A percentile compares a stretch with the other conserved stretches of the same genome.
These are phyloP conservation scores for Xeromyces bisporus DNA, from an alignment of 495 filamentous ascomycete genomes.

Conservation along the genomic window DNA sequence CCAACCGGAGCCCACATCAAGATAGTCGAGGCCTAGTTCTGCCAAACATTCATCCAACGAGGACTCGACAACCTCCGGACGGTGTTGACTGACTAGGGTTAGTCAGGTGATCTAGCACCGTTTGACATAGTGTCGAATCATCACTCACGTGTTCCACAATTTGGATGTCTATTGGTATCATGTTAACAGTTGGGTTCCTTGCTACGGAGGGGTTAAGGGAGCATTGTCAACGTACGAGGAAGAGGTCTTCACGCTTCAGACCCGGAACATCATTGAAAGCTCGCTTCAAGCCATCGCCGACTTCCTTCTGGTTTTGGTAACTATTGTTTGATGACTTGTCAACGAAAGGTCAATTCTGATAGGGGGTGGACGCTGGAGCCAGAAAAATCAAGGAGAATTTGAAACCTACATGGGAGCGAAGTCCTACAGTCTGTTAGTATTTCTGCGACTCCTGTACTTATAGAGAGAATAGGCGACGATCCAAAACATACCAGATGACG, in stretches of 20 bases:
- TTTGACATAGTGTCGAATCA: no score
- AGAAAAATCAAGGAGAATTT: neutral
- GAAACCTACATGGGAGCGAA: conserved; percentile 26
- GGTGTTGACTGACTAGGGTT: conserved; percentile 28
- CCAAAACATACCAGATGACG: conserved; percentile 29
- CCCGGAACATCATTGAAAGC: conserved; percentile 30
- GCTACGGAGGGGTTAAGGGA: no score
- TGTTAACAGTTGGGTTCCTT: no score
- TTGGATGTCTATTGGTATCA: conserved; percentile 33
- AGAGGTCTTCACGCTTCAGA: conserved; percentile 33
- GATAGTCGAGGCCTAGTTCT: conserved; percentile 32
- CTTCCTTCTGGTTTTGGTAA: conserved; percentile 35
- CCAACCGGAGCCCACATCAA: conserved; percentile 32
- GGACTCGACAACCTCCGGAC: conserved; percentile 28
- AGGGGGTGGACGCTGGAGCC: conserved; percentile 23
- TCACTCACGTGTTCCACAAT: conserved; percentile 25
- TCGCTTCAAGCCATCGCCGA: conserved; percentile 28
- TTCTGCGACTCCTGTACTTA: no score
- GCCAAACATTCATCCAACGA: conserved; percentile 29
- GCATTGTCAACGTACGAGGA: conserved; percentile 31
- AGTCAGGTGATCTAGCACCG: no score
- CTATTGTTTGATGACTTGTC: no score
- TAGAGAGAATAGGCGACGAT: neutral
- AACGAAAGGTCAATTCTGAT: no score
- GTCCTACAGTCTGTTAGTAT: conserved; percentile 18